Conservation (phyloP, 2,329 filamentous ascomycete genomes). For the Zelopaecilomyces penicillatus region DNA sequence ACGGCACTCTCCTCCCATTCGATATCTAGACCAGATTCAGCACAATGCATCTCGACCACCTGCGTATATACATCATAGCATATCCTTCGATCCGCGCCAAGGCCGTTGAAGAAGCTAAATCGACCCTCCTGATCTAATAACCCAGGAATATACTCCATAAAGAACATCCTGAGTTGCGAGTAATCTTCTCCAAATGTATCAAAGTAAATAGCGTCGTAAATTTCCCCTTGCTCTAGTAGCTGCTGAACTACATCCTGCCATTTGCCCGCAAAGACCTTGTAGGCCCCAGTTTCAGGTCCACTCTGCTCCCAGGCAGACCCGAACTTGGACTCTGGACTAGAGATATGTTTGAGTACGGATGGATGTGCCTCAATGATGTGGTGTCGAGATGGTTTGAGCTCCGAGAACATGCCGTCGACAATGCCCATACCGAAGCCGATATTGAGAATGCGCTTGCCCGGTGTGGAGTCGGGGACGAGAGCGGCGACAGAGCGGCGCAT, state of each 20-base stretch:
- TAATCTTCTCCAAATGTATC: constrained; percentile 98
- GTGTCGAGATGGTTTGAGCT: constrained; percentile 57
- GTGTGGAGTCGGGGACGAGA: constrained; percentile 39
- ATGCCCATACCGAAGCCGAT: constrained; percentile 91
- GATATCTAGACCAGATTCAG: constrained; percentile 81
- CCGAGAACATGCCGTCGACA: constrained; percentile 67
- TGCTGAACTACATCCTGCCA: constrained; percentile 76
- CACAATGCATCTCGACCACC: constrained; percentile 83
- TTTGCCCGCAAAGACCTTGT: constrained; percentile 56
- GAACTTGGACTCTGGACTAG: constrained; percentile 40
- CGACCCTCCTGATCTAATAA: constrained; percentile 63
- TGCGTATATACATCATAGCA: constrained; percentile 96
- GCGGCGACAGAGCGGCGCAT: constrained; percentile 70
- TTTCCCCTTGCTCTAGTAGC: constrained; percentile 57
- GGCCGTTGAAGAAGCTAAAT: constrained; percentile 84
- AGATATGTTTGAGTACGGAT: constrained; percentile 60
- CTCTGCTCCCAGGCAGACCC: constrained; percentile 46
- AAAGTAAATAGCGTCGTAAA: constrained; percentile 89
- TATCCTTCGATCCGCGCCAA: constrained; percentile 84
- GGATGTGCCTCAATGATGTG: constrained; percentile 85
- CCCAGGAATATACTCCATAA: constrained; percentile 76
- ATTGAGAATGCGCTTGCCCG: constrained; percentile 66
- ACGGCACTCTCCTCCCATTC: constrained; percentile 77
- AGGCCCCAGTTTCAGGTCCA: constrained; percentile 55
- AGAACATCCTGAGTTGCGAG: constrained; percentile 73